Base-by-base conservation (phyloP, 1,139 yeast genomes). In the Candida sp. region DNA sequence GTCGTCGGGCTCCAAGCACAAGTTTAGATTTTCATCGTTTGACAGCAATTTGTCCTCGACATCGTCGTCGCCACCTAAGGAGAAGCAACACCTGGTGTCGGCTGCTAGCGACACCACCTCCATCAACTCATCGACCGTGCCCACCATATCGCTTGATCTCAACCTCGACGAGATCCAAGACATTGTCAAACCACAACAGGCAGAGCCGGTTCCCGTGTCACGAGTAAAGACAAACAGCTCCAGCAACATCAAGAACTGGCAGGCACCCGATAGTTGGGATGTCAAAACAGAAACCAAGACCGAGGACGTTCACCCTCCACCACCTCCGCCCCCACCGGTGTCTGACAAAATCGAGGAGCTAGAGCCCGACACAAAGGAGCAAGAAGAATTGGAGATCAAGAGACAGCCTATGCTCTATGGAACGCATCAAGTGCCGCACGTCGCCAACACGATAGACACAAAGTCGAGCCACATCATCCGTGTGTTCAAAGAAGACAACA, bases 251-350 rank as follows among this genome's bases (percentile, higher is more conserved):
- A 54, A 57, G 31, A 50, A 52, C 37, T 84, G 94, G 94, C 76
- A 75, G 35, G 89, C 94, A 1, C 94, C 94, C 0, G 93, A 88
- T 61, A 83, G 88, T 62, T 88, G 94, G 94, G 93, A 86, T 57
- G 90, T 87, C 7, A 85, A 83, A 56, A 70, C 53, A 3, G 50
- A 49, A 7, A 35, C 34, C 30, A 44, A 43, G 11, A 33, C 35
- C 9, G 54, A 52, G 44, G 42, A 44, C 22, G 48, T 46, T 22
- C 42, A 35, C 25, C 12, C 40, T 3, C 7, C 11, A 4, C 40
- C 8, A 7, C 28, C 23, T 11, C 31, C 30, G n/a, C 30, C 9
- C 2, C 31, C 23, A 34, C 25, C 45, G 9, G 41, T 28, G 23
- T 8, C 26, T 9, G n/a, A 26, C 5, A 46, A 42, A 7, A 42